These are phyloP conservation scores for Stereum hirsutum DNA, from an alignment of 1,284 basidiomycete species.

Conservation along the genomic window DNA sequence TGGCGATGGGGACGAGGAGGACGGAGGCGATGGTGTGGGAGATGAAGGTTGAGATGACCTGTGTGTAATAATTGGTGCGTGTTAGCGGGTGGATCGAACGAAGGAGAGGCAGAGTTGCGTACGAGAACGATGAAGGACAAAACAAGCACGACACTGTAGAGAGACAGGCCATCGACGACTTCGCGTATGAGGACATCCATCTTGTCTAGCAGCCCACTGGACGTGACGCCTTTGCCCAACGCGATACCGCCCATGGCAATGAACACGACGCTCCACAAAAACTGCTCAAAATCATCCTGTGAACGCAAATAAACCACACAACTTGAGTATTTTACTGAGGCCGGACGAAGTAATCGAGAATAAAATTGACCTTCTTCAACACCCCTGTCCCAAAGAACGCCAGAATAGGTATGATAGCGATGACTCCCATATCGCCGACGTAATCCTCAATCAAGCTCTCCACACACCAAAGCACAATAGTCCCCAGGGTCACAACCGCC, in stretches of 20 bases:
- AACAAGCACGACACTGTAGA: slow-evolving; percentile 81
- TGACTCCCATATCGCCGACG: slow-evolving; percentile 96
- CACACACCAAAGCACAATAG: slow-evolving; percentile 89
- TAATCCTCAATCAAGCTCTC: slow-evolving; percentile 74
- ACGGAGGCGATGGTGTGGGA: slow-evolving; percentile 97
- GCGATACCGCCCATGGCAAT: slow-evolving; percentile 99
- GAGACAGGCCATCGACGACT: slow-evolving; percentile 60
- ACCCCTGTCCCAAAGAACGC: slow-evolving; percentile 95
- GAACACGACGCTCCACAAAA: slow-evolving; percentile 91
- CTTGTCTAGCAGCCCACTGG: slow-evolving; percentile 80
- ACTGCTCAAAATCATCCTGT: slow-evolving; percentile 96
- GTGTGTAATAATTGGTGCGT: slow-evolving; percentile 5
- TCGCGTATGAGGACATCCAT: slow-evolving; percentile 66
- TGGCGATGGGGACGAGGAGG: slow-evolving; percentile 91
- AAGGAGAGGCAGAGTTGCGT: slow-evolving; percentile 25
- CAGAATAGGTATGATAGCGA: slow-evolving; percentile 90
- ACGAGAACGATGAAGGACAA: slow-evolving; percentile 85
- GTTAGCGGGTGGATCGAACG: slow-evolving; percentile 20
- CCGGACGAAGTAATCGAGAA: background rate
- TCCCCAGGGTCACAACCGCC: slow-evolving; percentile 73
- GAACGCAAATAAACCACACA: slow-evolving; percentile 9
- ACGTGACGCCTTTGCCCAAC: slow-evolving; percentile 88
- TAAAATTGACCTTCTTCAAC: slow-evolving; percentile 70
- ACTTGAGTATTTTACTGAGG: background rate
- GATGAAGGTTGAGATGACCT: slow-evolving; percentile 85